These are phyloP conservation scores for Thermomyces lanuginosus DNA, from an alignment of 2,329 filamentous ascomycete genomes.

Conservation along the genomic window DNA sequence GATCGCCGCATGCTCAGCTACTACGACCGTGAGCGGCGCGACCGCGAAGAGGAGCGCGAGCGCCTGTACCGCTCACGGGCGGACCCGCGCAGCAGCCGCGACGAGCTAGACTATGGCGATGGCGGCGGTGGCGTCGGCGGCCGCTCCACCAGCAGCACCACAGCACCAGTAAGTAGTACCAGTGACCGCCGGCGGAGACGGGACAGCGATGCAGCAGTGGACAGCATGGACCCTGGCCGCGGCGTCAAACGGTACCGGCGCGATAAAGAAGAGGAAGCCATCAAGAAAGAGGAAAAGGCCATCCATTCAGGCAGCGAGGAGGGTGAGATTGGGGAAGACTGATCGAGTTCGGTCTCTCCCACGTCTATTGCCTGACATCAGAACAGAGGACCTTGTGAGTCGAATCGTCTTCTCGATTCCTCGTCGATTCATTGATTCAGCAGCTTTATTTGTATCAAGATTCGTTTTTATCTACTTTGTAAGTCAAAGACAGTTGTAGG, in stretches of 20 bases:
- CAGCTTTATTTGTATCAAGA: no score
- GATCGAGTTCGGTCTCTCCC: no score
- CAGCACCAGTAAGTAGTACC: conserved; percentile 42
- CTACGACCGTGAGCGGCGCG: conserved; percentile 74
- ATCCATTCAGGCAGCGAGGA: conserved; percentile 86
- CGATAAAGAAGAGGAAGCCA: conserved; percentile 34
- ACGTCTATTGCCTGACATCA: no score
- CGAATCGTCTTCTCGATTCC: no score
- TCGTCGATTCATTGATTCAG: no score
- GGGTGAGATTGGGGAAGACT: conserved; percentile 83
- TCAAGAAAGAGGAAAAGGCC: conserved; percentile 29
- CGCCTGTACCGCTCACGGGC: conserved; percentile 67
- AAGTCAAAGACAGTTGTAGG: no score
- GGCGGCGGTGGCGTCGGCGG: conserved; percentile 52
- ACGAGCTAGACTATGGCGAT: conserved; percentile 85
- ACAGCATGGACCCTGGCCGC: no score
- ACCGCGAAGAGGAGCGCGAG: conserved; percentile 81
- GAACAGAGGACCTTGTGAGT: no score
- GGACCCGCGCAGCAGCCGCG: conserved; percentile 61
- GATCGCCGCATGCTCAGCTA: conserved; percentile 17
- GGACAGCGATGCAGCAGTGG: conserved; percentile 24
- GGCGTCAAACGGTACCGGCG: conserved; percentile 18
- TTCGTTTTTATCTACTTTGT: no score
- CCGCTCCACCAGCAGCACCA: conserved; percentile 52
- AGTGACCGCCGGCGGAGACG: conserved; percentile 43